Conservation (phyloP, 192 early-diverging fungal genomes). For the Piromyces sp. region DNA sequence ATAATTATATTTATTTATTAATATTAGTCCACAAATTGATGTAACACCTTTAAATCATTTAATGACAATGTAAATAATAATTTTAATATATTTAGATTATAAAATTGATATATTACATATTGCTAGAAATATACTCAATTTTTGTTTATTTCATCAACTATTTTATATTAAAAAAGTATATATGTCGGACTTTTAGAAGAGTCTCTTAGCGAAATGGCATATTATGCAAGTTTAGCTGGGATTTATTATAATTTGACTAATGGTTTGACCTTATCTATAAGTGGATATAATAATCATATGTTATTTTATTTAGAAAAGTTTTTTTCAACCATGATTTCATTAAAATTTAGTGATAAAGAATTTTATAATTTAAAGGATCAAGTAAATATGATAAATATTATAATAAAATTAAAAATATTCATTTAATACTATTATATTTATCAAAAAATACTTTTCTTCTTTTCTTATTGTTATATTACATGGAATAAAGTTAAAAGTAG, state of each 20-base stretch:
- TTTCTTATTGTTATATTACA: too few relatives aligned
- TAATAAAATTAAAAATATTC: neutral
- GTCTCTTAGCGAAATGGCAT: neutral
- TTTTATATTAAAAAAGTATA: neutral
- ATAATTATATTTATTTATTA: too few relatives aligned
- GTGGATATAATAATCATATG: neutral
- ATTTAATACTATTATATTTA: too few relatives aligned
- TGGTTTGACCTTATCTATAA: neutral
- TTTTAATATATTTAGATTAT: too few relatives aligned
- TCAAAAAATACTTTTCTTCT: too few relatives aligned
- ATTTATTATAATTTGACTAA: neutral
- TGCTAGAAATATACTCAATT: too few relatives aligned
- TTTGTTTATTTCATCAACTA: too few relatives aligned
- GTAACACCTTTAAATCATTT: neutral
- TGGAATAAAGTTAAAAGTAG: neutral
- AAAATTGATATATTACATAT: too few relatives aligned
- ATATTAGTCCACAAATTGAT: neutral
- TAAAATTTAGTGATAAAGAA: neutral
- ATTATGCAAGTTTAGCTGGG: neutral
- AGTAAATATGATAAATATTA: neutral
- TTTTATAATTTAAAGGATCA: neutral
- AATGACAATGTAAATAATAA: neutral
- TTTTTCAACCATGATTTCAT: neutral
- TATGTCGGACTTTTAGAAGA: neutral
- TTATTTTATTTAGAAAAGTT: neutral